Evolutionary conservation across 2,329 filamentous ascomycete genomes (phyloP).

Genomic region (Nothophoma quercina): DNA sequence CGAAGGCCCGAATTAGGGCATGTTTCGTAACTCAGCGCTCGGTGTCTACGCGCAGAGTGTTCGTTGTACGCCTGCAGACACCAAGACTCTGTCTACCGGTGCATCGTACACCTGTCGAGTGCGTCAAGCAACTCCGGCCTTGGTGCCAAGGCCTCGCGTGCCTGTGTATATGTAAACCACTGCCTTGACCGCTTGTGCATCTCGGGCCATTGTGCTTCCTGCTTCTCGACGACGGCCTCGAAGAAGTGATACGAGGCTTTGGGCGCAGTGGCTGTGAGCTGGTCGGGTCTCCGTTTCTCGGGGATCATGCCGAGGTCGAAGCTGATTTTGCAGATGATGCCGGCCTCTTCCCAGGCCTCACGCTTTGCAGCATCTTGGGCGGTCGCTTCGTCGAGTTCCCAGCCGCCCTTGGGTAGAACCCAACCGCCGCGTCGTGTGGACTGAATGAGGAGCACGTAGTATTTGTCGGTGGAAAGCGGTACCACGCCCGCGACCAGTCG

Average conservation of each 20-base stretch:
- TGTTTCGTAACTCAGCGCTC: constrained; percentile 4
- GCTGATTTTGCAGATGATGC: constrained; percentile 84
- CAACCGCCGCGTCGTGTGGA: constrained; percentile 89
- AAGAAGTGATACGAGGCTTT: constrained; percentile 83
- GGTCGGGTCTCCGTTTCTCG: constrained; percentile 71
- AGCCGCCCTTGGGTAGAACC: constrained; percentile 97
- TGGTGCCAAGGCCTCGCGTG: constrained; percentile 76
- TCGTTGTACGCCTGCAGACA: constrained; percentile 18
- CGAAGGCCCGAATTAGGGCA: constrained; percentile 16
- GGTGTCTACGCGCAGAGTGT: constrained; percentile 21
- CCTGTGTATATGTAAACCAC: constrained; percentile 88
- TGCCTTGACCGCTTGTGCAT: constrained; percentile 86
- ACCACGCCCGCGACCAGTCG: constrained; percentile 95
- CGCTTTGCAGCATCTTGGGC: constrained; percentile 82
- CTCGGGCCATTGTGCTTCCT: constrained; percentile 92
- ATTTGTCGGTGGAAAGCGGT: constrained; percentile 84
- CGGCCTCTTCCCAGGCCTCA: constrained; percentile 98
- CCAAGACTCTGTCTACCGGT: constrained; percentile 38
- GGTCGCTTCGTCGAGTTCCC: constrained; percentile 93
- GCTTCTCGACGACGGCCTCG: constrained; percentile 85
- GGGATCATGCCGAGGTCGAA: constrained; percentile 86
- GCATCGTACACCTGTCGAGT: constrained; percentile 75
- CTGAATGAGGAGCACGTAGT: constrained; percentile 90
- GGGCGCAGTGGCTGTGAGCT: constrained; percentile 67
- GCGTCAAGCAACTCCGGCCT: constrained; percentile 90